These are phyloP conservation scores for Amesomyces nigricolor DNA, from an alignment of 2,329 filamentous ascomycete species.

Conservation along the genomic window DNA sequence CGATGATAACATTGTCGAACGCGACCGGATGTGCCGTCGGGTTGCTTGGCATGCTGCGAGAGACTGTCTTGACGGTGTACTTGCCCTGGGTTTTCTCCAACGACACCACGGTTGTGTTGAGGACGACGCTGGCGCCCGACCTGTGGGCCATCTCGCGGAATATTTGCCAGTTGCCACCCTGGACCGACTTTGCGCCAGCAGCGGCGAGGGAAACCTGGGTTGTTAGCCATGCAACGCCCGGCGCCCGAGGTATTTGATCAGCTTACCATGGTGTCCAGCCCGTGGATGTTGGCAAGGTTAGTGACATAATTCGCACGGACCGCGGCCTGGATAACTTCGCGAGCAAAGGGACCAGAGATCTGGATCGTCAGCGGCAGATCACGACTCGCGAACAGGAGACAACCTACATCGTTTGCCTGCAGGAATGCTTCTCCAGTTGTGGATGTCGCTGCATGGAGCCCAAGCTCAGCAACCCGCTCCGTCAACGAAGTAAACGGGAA, in stretches of 20 bases:
- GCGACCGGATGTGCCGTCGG: constrained; percentile 39
- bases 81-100: constrained; percentile 44
- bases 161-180: constrained; percentile 90
- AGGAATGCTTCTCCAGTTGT: constrained; percentile 71
- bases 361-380: constrained; percentile 25
- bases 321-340: constrained; percentile 81
- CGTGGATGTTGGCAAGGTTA: constrained; percentile 81
- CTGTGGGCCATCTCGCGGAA: constrained; percentile 73
- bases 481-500: constrained; percentile 82
- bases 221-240: not conserved
- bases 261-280: constrained; percentile 71
- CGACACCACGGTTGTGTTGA: constrained; percentile 62
- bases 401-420: constrained; percentile 51
- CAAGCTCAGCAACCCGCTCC: constrained; percentile 60
- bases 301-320: constrained; percentile 94
- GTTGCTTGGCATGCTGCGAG: constrained; percentile 27
- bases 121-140: constrained; percentile 54
- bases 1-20: constrained; percentile 79
- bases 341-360: constrained; percentile 61
- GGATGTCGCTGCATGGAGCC: constrained; percentile 59
- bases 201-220: constrained; percentile 74
- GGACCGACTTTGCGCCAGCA: constrained; percentile 71
- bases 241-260: not conserved
- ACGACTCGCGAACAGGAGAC: no score
- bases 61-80: constrained; percentile 42